phyloP scores from a whole-genome alignment of 306 rosid genomes.

The Medicago arabica region DNA sequence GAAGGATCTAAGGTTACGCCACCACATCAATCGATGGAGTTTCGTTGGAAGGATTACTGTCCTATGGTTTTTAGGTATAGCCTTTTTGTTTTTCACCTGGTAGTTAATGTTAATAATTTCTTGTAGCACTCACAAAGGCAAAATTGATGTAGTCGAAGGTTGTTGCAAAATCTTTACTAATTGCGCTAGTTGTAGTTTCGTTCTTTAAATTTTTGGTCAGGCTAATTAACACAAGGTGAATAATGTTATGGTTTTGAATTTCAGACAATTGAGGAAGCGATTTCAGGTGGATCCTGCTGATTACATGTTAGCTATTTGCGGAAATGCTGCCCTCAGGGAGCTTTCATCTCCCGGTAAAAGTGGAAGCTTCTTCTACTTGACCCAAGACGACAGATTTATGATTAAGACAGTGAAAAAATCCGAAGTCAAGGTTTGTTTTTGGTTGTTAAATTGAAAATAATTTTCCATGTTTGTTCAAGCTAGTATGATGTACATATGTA shows the following conservation, averaged over 20 bases:
- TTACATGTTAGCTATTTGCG: conserved; percentile 94
- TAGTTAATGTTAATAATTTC: background rate
- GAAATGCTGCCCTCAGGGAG: conserved; percentile 90
- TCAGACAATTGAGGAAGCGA: conserved; percentile 84
- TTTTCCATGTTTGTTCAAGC: background rate
- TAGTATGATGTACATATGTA: background rate
- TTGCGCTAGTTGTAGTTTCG: background rate
- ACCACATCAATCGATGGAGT: conserved; percentile 86
- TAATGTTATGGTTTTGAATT: conserved; percentile 23
- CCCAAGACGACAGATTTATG: conserved; percentile 95
- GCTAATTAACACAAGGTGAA: background rate
- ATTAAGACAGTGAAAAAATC: conserved; percentile 95
- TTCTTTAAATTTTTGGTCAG: background rate
- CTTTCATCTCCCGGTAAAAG: conserved; percentile 98
- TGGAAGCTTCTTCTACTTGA: conserved; percentile 90
- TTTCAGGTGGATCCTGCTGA: conserved; percentile 93
- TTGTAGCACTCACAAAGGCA: background rate
- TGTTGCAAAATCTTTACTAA: background rate
- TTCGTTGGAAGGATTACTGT: conserved; percentile 98
- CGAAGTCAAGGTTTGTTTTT: conserved; percentile 85
- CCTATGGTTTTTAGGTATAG: conserved; percentile 92
- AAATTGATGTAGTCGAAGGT: background rate
- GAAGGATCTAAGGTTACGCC: conserved; percentile 93
- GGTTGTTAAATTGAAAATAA: background rate
- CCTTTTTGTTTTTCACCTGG: background rate